Conservation (phyloP, 257 asterid genomes). For the Solanum tarijense region DNA sequence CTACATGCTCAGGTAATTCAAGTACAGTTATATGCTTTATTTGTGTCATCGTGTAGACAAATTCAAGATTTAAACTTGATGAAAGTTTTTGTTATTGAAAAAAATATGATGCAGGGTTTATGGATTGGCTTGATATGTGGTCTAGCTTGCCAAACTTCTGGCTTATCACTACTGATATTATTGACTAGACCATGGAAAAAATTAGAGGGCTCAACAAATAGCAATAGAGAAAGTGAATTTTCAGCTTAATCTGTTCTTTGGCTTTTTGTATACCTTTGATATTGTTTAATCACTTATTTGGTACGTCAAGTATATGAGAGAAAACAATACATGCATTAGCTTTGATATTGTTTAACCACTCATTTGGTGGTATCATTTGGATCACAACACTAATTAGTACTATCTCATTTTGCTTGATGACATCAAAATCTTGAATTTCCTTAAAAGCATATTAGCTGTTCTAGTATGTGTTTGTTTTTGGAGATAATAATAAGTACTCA, state of each 20-base stretch:
- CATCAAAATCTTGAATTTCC: neutral
- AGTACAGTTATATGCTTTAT: neutral
- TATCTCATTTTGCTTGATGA: neutral
- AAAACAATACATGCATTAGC: neutral
- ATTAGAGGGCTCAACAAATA: neutral
- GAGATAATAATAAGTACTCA: neutral
- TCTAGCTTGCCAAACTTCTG: conserved; percentile 30
- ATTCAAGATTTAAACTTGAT: neutral
- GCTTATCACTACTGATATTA: conserved; percentile 35
- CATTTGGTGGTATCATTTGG: neutral
- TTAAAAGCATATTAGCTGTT: neutral
- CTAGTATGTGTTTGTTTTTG: neutral
- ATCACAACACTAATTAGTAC: neutral
- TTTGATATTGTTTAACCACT: neutral
- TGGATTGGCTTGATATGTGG: conserved; percentile 79
- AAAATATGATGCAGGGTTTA: conserved; percentile 33
- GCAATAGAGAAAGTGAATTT: neutral
- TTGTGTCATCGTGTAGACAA: neutral
- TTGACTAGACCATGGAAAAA: neutral
- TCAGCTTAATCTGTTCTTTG: neutral
- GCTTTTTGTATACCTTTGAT: too few species aligned
- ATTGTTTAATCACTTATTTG: neutral
- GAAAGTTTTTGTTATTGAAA: neutral
- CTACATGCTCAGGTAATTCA: conserved; percentile 42
- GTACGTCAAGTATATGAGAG: neutral